Evolutionary conservation across 495 filamentous ascomycete species (phyloP).

Genomic region (Hypoxylon lenormandii): DNA sequence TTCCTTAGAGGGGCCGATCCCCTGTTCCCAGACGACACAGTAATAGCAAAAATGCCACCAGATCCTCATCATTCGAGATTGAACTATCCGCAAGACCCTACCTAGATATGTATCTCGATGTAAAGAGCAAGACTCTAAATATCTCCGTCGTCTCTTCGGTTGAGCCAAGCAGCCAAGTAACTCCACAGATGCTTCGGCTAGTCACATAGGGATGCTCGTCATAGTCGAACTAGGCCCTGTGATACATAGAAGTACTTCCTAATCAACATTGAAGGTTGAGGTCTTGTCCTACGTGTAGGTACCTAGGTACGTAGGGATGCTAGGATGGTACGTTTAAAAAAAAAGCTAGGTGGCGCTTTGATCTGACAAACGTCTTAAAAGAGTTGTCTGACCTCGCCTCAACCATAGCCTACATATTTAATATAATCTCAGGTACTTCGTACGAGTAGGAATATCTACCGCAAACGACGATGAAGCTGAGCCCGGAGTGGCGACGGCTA

Average conservation of each 20-base stretch:
- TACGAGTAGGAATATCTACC: background rate
- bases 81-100: background rate
- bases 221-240: conserved; percentile 23
- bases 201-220: conserved; percentile 13
- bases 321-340: too few relatives aligned
- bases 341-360: background rate
- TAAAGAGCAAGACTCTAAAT: too few relatives aligned
- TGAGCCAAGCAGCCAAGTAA: conserved; percentile 9
- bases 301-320: too few relatives aligned
- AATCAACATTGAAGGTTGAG: too few relatives aligned
- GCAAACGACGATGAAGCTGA: conserved; percentile 11
- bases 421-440: conserved; percentile 1
- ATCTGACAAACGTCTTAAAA: background rate
- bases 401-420: background rate
- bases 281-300: too few relatives aligned
- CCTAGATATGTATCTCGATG: background rate
- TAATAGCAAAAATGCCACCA: conserved; percentile 15
- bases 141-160: conserved; percentile 9
- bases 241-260: conserved; percentile 25
- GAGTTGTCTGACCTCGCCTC: background rate
- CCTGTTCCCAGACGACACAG: conserved; percentile 10
- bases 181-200: conserved; percentile 32
- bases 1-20: conserved; percentile 8
- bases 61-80: conserved; percentile 21
- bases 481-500: conserved; percentile 20